Evolutionary conservation across 306 rosid species (phyloP).

Genomic region (Quercus aquifolioides): DNA sequence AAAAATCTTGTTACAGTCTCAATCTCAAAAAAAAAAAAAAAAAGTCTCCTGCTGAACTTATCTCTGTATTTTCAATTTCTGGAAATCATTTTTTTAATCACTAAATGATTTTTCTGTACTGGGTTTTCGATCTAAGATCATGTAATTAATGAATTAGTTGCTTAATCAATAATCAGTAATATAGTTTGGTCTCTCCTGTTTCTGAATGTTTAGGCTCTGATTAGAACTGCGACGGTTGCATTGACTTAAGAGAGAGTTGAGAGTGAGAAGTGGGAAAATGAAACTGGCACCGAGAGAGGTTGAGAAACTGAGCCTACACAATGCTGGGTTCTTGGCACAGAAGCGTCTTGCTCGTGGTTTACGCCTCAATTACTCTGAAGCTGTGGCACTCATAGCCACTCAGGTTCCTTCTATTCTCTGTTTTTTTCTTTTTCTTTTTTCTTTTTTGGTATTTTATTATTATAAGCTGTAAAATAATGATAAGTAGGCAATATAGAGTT

Average conservation of each 20-base stretch:
- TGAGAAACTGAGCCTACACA: slow-evolving; percentile 64
- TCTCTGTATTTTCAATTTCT: neutral
- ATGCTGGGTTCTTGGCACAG: slow-evolving; percentile 88
- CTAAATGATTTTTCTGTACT: neutral
- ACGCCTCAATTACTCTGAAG: slow-evolving; percentile 71
- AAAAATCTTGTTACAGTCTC: neutral
- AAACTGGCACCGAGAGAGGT: slow-evolving; percentile 71
- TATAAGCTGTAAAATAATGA: too few relatives aligned
- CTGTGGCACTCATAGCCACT: slow-evolving; percentile 78
- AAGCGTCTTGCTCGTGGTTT: slow-evolving; percentile 97
- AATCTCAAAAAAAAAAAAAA: too few relatives aligned
- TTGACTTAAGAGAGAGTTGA: neutral
- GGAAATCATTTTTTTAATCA: neutral
- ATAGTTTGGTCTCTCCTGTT: neutral
- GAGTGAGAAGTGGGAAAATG: slow-evolving; percentile 34
- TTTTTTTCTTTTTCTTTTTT: too few relatives aligned
- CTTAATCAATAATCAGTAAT: neutral
- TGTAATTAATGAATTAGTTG: neutral
- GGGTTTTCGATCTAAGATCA: neutral
- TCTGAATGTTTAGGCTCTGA: neutral
- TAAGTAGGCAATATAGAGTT: too few relatives aligned
- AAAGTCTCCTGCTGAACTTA: neutral
- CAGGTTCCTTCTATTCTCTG: slow-evolving; percentile 43
- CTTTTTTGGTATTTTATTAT: too few relatives aligned
- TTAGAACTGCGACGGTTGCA: neutral